Percentiles rank a stretch among this genome's conserved stretches.
Evolutionary conservation across 306 rosid genomes (phyloP).

Genomic region (Leucaena leucocephala): DNA sequence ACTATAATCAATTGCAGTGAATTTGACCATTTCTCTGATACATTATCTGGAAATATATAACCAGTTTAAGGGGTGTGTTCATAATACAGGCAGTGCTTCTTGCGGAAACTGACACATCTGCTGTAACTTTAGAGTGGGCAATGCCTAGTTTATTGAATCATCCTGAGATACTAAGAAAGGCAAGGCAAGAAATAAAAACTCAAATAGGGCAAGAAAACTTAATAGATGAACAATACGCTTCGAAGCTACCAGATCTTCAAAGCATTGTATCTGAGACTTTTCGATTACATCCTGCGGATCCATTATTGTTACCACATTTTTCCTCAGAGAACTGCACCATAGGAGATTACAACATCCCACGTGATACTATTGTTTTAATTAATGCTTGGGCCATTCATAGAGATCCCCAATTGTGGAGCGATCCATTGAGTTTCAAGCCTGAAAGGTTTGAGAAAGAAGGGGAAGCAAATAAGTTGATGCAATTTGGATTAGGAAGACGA

Average conservation of each 20-base stretch:
- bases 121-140: background rate
- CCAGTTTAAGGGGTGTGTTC: background rate
- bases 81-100: background rate
- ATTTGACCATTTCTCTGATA: no score
- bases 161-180: background rate
- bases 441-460: constrained; percentile 7
- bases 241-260: background rate
- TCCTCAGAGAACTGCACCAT: background rate
- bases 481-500: constrained; percentile 5
- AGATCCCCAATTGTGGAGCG: background rate
- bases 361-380: background rate
- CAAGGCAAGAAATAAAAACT: background rate
- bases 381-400: constrained; percentile 16
- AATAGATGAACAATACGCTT: background rate
- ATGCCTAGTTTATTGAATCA: background rate
- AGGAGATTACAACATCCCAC: background rate
- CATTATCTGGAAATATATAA: no score
- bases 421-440: background rate
- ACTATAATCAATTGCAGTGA: no score
- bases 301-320: background rate
- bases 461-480: background rate
- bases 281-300: background rate
- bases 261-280: background rate
- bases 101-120: background rate
- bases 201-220: background rate